phyloP scores from a whole-genome alignment of 2,329 filamentous ascomycete genomes.

The Botrytis fabae region DNA sequence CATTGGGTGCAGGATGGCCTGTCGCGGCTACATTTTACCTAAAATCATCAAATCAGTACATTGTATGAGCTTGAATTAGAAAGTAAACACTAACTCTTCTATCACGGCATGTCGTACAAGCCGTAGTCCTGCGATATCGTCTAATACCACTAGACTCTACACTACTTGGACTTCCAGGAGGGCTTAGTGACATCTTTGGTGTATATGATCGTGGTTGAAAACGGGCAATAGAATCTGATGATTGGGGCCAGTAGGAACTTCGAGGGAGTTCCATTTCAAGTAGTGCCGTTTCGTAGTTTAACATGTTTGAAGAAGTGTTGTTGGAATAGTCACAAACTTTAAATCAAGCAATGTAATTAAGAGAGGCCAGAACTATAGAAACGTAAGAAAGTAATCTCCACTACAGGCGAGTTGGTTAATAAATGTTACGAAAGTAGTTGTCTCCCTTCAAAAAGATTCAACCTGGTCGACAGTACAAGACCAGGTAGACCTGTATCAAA shows the following conservation, averaged over 20 bases:
- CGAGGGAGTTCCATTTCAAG: not conserved
- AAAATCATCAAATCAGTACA: not conserved
- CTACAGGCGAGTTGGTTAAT: not conserved
- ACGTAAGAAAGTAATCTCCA: not conserved
- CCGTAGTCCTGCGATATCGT: constrained; percentile 14
- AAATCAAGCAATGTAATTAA: not conserved
- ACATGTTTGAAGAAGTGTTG: not conserved
- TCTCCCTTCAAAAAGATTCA: not conserved
- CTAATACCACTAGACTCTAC: constrained; percentile 6
- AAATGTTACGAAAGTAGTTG: not conserved
- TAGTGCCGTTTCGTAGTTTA: not conserved
- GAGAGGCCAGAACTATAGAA: not conserved
- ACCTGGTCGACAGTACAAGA: not conserved
- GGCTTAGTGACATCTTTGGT: not conserved
- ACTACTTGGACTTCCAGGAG: not conserved
- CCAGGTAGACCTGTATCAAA: not conserved
- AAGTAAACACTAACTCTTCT: constrained; percentile 7
- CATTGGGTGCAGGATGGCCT: constrained; percentile 11
- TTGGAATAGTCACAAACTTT: not conserved
- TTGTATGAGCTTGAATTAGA: not conserved
- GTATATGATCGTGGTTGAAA: constrained; percentile 6
- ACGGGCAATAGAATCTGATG: not conserved
- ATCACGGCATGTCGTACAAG: constrained; percentile 17
- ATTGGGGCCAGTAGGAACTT: not conserved
- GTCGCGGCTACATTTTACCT: constrained; percentile 20